Base-by-base conservation (phyloP, 257 asterid species). In the Nicotiana obtusifolia region DNA sequence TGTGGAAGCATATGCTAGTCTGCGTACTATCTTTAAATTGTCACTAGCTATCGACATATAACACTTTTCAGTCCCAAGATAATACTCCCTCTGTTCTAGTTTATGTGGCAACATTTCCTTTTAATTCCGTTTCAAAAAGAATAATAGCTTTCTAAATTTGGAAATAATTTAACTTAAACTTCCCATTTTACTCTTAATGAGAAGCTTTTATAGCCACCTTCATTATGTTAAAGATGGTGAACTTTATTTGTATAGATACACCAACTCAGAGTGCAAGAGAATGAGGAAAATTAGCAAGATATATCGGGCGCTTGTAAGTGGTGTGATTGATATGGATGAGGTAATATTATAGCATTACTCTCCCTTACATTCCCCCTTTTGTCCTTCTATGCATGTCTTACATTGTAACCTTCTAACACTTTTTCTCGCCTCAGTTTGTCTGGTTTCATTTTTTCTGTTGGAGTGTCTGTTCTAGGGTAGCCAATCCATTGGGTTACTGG, bases 231-330 rank as follows among this genome's bases (percentile, higher is more conserved):
- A 22, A 10, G 22, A 64, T 57, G 60, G 60, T 59, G 67, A 62
- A 35, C 60, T 62, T 66, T 73, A 62, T 37, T 57, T 80, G 49
- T 61, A 68, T 87, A 91, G 99, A 81, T 76, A 49, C 82, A 88
- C 65, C 69, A 89, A 86, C 83, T 76, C 83, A 41, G 87, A 82
- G 81, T 82, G 83, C 84, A 86, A 84, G 64, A 81, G 81, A 73
- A 82, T 75, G 14, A 91, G 97, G 88, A 95, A 89, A 81, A 94
- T 94, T 82, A 89, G 87, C 66, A 95, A 95, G 87, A 62, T 91
- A 69, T 95, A 94, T 85, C 94, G 97, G 82, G 97, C 99, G 65
- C 88, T 95, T 41, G 97, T 85, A 66, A 91, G 89, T 82, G 99
- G 98, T 65, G 41, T 95, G 64, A 86, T 95, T 30, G 59, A 64